Evolutionary conservation across 306 rosid species (phyloP).

Genomic region (Citrullus mucosospermus): DNA sequence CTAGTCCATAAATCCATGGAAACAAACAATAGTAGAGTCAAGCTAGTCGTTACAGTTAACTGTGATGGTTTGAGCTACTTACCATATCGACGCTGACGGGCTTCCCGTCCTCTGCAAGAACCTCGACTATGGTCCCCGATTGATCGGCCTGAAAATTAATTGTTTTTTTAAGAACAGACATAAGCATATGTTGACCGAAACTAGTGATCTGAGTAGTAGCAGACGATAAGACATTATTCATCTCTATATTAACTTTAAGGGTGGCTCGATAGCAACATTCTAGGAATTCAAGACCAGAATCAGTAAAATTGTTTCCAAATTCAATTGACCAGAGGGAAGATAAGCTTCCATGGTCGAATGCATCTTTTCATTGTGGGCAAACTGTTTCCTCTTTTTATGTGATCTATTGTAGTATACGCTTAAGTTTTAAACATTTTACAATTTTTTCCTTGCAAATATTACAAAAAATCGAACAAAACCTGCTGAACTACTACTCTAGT

Average conservation of each 20-base stretch:
- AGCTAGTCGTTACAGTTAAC: neutral
- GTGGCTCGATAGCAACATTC: neutral
- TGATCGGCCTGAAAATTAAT: slow-evolving; percentile 46
- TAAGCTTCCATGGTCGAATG: neutral
- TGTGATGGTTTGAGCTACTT: slow-evolving; percentile 13
- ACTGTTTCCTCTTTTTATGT: neutral
- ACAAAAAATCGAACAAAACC: neutral
- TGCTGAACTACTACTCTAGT: neutral
- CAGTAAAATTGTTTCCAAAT: neutral
- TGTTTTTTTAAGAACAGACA: neutral
- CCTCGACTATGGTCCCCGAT: slow-evolving; percentile 56
- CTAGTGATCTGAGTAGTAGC: neutral
- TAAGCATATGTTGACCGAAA: neutral
- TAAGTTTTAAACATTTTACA: neutral
- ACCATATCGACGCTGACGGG: slow-evolving; percentile 49
- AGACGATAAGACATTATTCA: neutral
- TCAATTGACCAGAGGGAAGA: too few relatives aligned
- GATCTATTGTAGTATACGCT: neutral
- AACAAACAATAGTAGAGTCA: neutral
- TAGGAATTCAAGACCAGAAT: neutral
- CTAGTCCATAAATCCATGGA: neutral
- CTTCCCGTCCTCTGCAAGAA: slow-evolving; percentile 43
- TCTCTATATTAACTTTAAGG: neutral
- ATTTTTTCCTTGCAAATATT: neutral
- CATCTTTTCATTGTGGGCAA: neutral